Evolutionary conservation across 2,329 filamentous ascomycete genomes (phyloP).

Genomic region (Coniochaeta sp.): DNA sequence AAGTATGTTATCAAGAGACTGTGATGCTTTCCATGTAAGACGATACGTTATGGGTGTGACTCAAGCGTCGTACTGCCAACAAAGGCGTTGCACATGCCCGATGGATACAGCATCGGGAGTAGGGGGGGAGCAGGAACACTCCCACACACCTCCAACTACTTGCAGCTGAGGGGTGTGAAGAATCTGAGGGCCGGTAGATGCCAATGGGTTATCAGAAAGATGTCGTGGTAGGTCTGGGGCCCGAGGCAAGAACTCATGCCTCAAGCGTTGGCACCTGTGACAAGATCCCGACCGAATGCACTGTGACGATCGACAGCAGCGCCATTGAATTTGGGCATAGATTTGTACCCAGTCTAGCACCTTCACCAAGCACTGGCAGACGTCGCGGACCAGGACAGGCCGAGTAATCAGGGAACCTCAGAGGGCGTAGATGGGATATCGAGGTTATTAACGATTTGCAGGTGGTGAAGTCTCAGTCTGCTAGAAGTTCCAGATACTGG

Average conservation of each 20-base stretch:
- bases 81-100: slow-evolving; percentile 33
- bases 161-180: background rate
- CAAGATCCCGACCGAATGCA: background rate
- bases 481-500: background rate
- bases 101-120: slow-evolving; percentile 31
- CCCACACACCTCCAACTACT: slow-evolving; percentile 17
- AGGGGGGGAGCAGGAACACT: slow-evolving; percentile 11
- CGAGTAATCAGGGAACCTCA: background rate
- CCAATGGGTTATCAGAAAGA: slow-evolving; percentile 20
- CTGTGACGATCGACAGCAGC: background rate
- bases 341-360: background rate
- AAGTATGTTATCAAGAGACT: slow-evolving; percentile 9
- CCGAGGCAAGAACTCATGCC: slow-evolving; percentile 28
- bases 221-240: slow-evolving; percentile 26
- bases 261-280: slow-evolving; percentile 2
- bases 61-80: slow-evolving; percentile 35
- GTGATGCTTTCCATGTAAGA: slow-evolving; percentile 27
- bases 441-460: background rate
- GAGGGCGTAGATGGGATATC: background rate
- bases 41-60: slow-evolving; percentile 21
- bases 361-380: background rate
- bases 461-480: background rate
- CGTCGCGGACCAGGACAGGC: background rate
- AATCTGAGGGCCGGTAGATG: slow-evolving; percentile 8
- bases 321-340: background rate